Conservation (phyloP, 768 basidiomycete genomes). For the Suillus ampliporus region DNA sequence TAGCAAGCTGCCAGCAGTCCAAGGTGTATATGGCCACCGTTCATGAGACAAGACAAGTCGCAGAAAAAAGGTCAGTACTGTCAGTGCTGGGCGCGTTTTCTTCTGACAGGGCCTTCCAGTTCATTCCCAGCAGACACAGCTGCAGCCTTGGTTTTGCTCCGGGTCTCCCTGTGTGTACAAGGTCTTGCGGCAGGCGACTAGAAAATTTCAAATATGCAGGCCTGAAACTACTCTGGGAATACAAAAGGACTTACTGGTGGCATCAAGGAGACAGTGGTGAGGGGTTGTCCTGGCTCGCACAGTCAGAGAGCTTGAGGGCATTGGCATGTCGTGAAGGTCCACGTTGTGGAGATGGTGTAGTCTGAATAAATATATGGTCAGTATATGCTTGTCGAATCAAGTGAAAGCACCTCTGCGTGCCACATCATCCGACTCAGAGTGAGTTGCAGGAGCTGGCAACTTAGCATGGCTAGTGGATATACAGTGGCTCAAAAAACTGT, state of each 20-base stretch:
- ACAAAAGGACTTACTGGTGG: neutral
- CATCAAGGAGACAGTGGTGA: neutral
- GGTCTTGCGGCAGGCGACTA: neutral
- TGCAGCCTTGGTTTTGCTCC: neutral
- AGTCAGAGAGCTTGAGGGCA: neutral
- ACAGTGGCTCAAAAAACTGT: too few relatives aligned
- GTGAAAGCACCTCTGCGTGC: neutral
- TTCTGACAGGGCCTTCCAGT: neutral
- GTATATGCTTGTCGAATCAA: neutral
- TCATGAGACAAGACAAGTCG: neutral
- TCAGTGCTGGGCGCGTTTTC: neutral
- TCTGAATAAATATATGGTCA: neutral
- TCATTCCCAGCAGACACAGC: neutral
- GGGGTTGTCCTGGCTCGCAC: neutral
- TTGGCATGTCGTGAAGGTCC: neutral
- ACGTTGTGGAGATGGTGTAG: neutral
- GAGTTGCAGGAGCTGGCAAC: neutral
- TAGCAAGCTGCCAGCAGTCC: slow-evolving; percentile 2
- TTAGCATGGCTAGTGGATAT: neutral
- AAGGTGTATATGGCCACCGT: neutral
- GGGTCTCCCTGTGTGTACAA: neutral
- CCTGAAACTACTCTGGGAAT: neutral
- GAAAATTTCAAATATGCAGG: neutral
- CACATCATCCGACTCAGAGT: neutral
- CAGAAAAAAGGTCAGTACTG: neutral